Percentiles rank a stretch among this genome's conserved stretches.
Evolutionary conservation across 192 early-diverging fungal species (phyloP).

Genomic region (Coemansia reversa): DNA sequence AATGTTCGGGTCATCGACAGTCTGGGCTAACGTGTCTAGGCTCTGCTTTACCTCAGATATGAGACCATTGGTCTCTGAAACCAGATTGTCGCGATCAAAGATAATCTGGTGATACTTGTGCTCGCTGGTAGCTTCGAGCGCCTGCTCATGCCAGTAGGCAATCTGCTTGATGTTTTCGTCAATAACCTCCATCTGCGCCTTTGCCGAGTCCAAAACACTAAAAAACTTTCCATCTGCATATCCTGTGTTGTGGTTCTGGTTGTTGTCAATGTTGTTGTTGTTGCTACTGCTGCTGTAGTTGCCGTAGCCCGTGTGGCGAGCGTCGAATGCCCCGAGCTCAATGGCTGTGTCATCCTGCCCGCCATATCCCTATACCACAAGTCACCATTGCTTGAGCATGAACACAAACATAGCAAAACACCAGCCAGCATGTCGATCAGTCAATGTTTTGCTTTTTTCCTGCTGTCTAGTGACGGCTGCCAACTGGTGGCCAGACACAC

Average conservation of each 20-base stretch:
- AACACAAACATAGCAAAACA: background rate
- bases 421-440: conserved; percentile 2
- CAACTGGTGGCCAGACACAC: background rate
- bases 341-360: conserved; percentile 43
- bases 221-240: conserved; percentile 46
- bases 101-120: conserved; percentile 41
- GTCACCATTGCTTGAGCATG: background rate
- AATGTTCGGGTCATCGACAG: conserved; percentile 39
- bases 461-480: background rate
- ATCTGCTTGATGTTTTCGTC: conserved; percentile 43
- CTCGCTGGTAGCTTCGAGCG: conserved; percentile 49
- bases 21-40: conserved; percentile 39
- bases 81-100: conserved; percentile 47
- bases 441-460: conserved; percentile 11
- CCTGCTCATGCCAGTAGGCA: conserved; percentile 47
- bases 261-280: conserved; percentile 4
- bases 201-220: conserved; percentile 25
- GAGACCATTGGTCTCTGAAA: conserved; percentile 38
- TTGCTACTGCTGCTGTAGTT: background rate
- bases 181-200: conserved; percentile 39
- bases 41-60: conserved; percentile 41
- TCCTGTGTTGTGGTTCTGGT: background rate
- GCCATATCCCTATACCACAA: conserved; percentile 30
- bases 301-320: conserved; percentile 12
- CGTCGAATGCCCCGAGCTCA: conserved; percentile 35